Base-by-base conservation (phyloP, 257 asterid species). In the Ligustrum vulgare region DNA sequence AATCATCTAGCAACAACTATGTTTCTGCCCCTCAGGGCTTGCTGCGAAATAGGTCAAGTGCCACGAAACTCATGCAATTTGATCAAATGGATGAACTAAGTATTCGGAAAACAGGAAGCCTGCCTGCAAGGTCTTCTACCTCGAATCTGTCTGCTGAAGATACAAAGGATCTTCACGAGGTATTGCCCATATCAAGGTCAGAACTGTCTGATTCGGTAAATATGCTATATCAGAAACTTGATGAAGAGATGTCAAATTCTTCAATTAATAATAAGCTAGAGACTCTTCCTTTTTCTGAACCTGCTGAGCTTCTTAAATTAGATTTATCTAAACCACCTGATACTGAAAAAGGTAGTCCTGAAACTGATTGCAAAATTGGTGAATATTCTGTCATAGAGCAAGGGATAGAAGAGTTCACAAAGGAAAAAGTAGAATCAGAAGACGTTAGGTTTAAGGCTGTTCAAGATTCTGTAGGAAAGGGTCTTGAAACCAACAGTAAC, bases 121-220 rank as follows among this genome's bases (percentile, higher is more conserved):
- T 88, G 68, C 98, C 98, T 69, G 77, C 86, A 23, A 84, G 80
- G 73, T 66, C 90, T 43, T 66, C 90, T 36, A 33, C 69, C 58
- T 81, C 87, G n/a, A 69, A 58, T 79, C 83, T 72, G 79, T 70
- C 96, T 65, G 22, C 66, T 16, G 98, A 91, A 75, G 87, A 82
- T 62, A 76, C 87, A 67, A 93, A 92, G 82, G 96, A 91, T 76
- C 96, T 91, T 80, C 98, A 91, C 71, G 98, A 95, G 85, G 84
- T 92, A 79, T 83, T 91, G 80, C 93, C 93, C 4, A 15, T 47
- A 41, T 74, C 87, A 54, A 89, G 74, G 67, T 83, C 91, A 0
- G 92, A 84, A 70, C 77, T 90, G 28, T 86, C 86, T 76, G 89
- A 94, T 73, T 86, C 97, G 1, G 88, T 89, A 77, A 83, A 87